A percentile compares a stretch with the other conserved stretches of the same genome.
Conservation (phyloP, 768 basidiomycete genomes). For the Sporobolomyces pararoseus region DNA sequence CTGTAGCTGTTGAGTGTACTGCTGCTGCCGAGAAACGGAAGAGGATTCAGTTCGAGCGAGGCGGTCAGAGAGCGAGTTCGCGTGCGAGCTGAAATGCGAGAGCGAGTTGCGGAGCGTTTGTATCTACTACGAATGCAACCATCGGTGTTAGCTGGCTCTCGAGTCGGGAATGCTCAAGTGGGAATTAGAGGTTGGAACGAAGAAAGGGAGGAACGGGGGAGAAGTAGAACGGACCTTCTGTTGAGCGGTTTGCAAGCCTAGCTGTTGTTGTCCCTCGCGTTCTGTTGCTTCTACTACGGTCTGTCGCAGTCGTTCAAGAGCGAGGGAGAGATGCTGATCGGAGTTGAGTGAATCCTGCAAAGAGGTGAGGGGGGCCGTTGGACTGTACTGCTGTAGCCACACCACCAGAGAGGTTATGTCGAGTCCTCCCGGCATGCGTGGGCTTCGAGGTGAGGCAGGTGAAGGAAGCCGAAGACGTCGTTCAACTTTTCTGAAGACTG, state of each 20-base stretch:
- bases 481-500: no score
- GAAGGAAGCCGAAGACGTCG: no score
- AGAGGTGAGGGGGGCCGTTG: not conserved
- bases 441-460: no score
- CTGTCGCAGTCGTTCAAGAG: not conserved
- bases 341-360: not conserved
- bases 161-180: no score
- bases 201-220: not conserved
- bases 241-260: not conserved
- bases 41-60: slow-evolving; percentile 15
- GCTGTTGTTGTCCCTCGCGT: not conserved
- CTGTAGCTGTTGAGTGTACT: not conserved
- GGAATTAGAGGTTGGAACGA: not conserved
- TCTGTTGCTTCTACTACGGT: not conserved
- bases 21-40: not conserved
- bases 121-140: not conserved
- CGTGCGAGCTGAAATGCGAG: slow-evolving; percentile 19
- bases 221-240: slow-evolving; percentile 2
- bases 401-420: not conserved
- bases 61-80: slow-evolving; percentile 2
- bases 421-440: not conserved
- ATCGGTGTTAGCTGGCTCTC: no score
- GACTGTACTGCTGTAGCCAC: slow-evolving; percentile 2
- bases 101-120: slow-evolving; percentile 15
- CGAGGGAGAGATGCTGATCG: not conserved